Evolutionary conservation across 805 yeast genomes (phyloP).

Genomic region (Yamadazyma tumulicola): DNA sequence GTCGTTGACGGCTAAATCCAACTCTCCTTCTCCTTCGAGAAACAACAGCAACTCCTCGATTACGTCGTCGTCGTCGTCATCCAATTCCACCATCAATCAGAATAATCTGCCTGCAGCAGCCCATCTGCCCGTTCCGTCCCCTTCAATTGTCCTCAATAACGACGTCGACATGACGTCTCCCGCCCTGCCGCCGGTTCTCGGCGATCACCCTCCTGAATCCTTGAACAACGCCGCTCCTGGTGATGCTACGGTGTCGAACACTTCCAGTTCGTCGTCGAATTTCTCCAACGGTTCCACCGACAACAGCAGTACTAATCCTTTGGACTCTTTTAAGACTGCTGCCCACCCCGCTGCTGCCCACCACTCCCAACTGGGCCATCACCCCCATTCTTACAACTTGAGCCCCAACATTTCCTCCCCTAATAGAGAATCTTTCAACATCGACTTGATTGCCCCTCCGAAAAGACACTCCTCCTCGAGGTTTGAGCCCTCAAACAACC

Average conservation of each 20-base stretch:
- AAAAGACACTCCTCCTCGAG: constrained; percentile 90
- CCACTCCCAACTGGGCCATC: constrained; percentile 18
- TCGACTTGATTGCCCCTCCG: constrained; percentile 76
- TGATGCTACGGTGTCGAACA: constrained; percentile 3
- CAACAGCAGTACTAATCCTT: neutral
- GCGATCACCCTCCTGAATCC: constrained; percentile 15
- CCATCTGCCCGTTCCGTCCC: constrained; percentile 8
- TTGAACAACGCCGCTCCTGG: constrained; percentile 4
- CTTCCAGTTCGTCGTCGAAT: neutral
- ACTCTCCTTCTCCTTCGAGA: constrained; percentile 34
- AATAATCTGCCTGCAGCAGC: constrained; percentile 10
- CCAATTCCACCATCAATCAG: constrained; percentile 9
- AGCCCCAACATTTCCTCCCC: constrained; percentile 48
- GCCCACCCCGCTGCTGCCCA: constrained; percentile 14
- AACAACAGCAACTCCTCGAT: constrained; percentile 25
- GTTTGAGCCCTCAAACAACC: constrained; percentile 66
- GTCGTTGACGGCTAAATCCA: constrained; percentile 16
- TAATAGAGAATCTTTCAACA: constrained; percentile 62
- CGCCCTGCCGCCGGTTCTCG: neutral
- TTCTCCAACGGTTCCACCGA: neutral
- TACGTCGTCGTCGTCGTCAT: constrained; percentile 16
- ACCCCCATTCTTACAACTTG: constrained; percentile 18
- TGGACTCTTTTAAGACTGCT: constrained; percentile 13
- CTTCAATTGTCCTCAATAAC: constrained; percentile 12
- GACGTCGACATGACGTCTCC: constrained; percentile 4